Evolutionary conservation across 208 protist genomes (phyloP).

Genomic region (Leishmania turanica): DNA sequence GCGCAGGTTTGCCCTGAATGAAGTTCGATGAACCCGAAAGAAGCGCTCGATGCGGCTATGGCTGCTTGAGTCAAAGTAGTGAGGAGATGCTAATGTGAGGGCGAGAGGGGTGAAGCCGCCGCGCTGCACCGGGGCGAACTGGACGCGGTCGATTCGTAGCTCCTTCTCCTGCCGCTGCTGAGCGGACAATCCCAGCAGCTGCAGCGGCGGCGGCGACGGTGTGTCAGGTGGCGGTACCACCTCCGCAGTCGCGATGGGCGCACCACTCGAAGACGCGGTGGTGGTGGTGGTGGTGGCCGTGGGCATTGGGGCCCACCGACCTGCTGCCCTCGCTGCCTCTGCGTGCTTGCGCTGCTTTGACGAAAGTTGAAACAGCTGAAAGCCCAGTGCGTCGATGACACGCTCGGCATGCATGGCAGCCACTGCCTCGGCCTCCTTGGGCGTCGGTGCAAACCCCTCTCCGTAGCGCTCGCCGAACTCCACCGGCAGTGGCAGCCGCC

Average conservation of each 20-base stretch:
- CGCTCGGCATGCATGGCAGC: constrained; percentile 89
- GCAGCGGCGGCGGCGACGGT: constrained; percentile 49
- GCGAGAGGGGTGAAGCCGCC: constrained; percentile 51
- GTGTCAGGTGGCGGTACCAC: constrained; percentile 31
- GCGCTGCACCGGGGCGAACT: constrained; percentile 50
- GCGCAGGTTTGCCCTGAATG: constrained; percentile 37
- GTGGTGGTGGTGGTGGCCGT: not conserved
- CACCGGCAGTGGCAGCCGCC: constrained; percentile 66
- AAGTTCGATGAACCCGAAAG: constrained; percentile 46
- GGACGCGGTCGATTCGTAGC: constrained; percentile 52
- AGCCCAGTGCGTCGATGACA: constrained; percentile 78
- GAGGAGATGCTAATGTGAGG: constrained; percentile 68
- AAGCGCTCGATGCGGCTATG: constrained; percentile 58
- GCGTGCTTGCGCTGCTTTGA: constrained; percentile 84
- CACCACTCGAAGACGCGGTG: constrained; percentile 17
- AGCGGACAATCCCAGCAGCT: constrained; percentile 11
- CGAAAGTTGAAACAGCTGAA: constrained; percentile 79
- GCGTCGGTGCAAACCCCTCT: constrained; percentile 73
- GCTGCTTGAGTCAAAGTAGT: constrained; percentile 58
- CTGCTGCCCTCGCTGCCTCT: constrained; percentile 56
- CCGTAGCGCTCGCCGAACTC: constrained; percentile 74
- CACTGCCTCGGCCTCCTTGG: constrained; percentile 76
- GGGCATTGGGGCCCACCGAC: constrained; percentile 60
- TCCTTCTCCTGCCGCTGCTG: constrained; percentile 34
- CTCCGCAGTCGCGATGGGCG: constrained; percentile 12